Base-by-base conservation (phyloP, 345 rosid genomes). In the Diplotaxis tenuifolia region DNA sequence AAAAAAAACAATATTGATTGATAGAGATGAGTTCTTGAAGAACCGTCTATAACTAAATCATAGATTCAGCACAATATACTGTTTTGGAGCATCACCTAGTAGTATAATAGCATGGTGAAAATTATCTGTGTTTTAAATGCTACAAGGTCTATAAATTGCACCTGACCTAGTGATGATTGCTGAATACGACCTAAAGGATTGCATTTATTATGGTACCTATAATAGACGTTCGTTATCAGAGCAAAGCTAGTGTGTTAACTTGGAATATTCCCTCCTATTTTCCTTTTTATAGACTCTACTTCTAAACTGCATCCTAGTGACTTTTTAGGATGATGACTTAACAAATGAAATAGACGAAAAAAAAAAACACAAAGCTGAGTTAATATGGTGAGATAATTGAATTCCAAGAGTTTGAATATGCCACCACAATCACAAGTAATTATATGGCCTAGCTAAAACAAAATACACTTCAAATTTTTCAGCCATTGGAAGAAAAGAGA, bases 141-240 rank as follows among this genome's bases (percentile, higher is more conserved):
- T 49, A 32, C 3, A 16, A 66, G 22, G 65, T 15, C 52, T 56
- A 58, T 1, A 73, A 65, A 45, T 6, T 25, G 29, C 20, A 55
- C 47, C 40, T 42, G 27, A 28, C 27, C 71, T 40, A 65, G n/a
- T 45, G 32, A 64, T 71, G 49, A 36, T 32, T 42, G 57, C 34
- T 74, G 72, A 67, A 74, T 49, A 58, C 52, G 72, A 66, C 71
- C 60, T 56, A 7, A 59, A 42, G 3, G 31, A 60, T 50, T 3
- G 54, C 55, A 61, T 22, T 59, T 58, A 59, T 34, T 34, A 50
- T 27, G 52, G 8, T 7, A 47, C 59, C 25, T 36, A 5, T 50
- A 49, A 8, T 16, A 59, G 55, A 34, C 67, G 21, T 34, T 75
- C 78, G 68, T 67, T 52, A 14, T 67, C 78, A 50, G 28, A 21